A percentile compares a stretch with the other conserved stretches of the same genome.
phyloP scores from a whole-genome alignment of 768 basidiomycete species.

The Sporobolomyces phaffii region DNA sequence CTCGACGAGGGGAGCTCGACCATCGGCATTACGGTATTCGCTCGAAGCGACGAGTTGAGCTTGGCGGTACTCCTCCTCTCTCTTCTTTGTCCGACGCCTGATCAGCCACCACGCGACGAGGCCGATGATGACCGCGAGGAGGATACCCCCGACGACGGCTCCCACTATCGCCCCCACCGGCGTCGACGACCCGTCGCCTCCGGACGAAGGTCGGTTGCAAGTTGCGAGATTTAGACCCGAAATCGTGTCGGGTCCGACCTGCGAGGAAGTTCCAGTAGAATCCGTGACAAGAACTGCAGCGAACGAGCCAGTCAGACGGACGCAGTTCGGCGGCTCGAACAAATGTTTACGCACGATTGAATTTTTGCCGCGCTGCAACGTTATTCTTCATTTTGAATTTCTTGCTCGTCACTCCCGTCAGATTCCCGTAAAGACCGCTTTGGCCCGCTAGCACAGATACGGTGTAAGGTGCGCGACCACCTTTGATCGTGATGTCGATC shows the following conservation, averaged over 20 bases:
- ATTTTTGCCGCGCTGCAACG: constrained; percentile 14
- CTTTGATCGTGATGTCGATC: constrained; percentile 8
- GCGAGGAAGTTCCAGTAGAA: background rate
- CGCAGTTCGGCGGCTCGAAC: background rate
- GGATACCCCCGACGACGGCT: constrained; percentile 26
- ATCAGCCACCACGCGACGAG: constrained; percentile 25
- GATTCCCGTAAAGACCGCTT: constrained; percentile 20
- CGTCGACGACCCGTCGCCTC: background rate
- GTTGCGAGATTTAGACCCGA: background rate
- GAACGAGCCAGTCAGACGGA: too few relatives aligned
- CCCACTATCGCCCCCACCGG: constrained; percentile 27
- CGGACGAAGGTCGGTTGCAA: background rate
- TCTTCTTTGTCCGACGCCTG: background rate
- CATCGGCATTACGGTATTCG: constrained; percentile 31
- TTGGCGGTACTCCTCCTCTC: constrained; percentile 9
- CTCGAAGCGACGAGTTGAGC: constrained; percentile 10
- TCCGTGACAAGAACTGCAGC: constrained; percentile 33
- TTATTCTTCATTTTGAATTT: constrained; percentile 14
- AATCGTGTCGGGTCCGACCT: background rate
- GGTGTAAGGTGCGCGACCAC: constrained; percentile 18
- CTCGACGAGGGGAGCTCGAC: constrained; percentile 27
- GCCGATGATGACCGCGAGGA: constrained; percentile 12
- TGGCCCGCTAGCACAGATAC: constrained; percentile 10
- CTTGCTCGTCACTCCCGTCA: constrained; percentile 2
- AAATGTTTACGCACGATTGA: too few relatives aligned